A percentile compares a stretch with the other conserved stretches of the same genome.
phyloP scores from a whole-genome alignment of 176 grass and related monocot genomes.

The Bothriochloa decipiens region DNA sequence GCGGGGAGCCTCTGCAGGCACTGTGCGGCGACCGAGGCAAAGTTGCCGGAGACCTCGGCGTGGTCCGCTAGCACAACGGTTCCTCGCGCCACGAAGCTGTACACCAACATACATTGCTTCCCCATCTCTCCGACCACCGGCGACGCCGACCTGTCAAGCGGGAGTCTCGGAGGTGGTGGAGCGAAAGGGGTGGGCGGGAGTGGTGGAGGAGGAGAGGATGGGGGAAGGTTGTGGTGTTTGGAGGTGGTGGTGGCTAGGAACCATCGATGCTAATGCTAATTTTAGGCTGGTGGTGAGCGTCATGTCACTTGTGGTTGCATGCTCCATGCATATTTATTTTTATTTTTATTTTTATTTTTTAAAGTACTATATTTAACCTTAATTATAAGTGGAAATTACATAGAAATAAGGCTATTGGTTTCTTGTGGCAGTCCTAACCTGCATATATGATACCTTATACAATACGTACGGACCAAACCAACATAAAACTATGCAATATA shows the following conservation, averaged over 20 bases:
- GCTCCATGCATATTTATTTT: neutral
- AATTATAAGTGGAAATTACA: no score
- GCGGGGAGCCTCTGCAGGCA: constrained; percentile 77
- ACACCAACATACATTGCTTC: constrained; percentile 57
- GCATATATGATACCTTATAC: no score
- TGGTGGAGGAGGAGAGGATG: neutral
- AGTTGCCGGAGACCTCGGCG: constrained; percentile 74
- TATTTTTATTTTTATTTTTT: no score
- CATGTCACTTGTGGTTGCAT: constrained; percentile 18
- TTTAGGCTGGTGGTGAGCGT: neutral
- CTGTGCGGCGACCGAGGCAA: constrained; percentile 63
- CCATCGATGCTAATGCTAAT: neutral
- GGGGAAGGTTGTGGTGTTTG: neutral
- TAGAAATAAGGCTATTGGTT: neutral
- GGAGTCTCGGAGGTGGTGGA: constrained; percentile 19
- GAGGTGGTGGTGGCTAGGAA: constrained; percentile 1
- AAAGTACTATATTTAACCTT: neutral
- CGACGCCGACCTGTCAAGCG: constrained; percentile 1
- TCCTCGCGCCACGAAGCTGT: constrained; percentile 71
- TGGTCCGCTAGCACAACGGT: constrained; percentile 63
- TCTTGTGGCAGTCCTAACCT: neutral
- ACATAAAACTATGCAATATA: no score
- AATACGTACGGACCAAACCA: no score
- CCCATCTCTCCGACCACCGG: constrained; percentile 50
- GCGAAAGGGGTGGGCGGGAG: constrained; percentile 19